Base-by-base conservation (phyloP, 805 yeast species). In the Babjeviella inositovora region DNA sequence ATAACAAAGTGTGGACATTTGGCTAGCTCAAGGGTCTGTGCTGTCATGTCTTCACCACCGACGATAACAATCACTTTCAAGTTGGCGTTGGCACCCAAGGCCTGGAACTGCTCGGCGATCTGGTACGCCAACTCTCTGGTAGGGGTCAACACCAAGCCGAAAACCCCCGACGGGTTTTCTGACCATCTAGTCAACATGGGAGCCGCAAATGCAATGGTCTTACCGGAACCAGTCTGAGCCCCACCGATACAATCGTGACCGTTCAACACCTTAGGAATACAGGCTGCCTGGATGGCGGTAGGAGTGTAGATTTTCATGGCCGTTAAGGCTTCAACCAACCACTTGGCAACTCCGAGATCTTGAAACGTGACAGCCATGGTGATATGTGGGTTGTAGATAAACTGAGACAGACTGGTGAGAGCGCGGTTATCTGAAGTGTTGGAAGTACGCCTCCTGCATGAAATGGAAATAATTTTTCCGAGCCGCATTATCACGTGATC, bases 201-300 rank as follows among this genome's bases (percentile, higher is more conserved):
- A n/a, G 82, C 92, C 1, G 87, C 97, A 60, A 90, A 90, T 1
- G 97, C 95, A 12, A 90, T 71, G 2, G 98, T 90, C 44, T 90
- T 90, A 64, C 98, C 98, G 10, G 93, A 75, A 49, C 98, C 98
- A 0, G 98, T 90, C 45, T 79, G 79, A 15, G 98, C 98, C 20
- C 98, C 98, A 24, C 98, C 99, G 24, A 90, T 87, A 49, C 95
- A 85, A 45, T 85, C 94, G 34, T 72, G 64, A 6, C 93, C 96
- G 19, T 57, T 58, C 18, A 90, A 43, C 27, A 90, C 79, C 27
- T 74, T 66, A 1, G 97, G 97, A 22, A 90, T 87, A 42, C 95
- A 82, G 4, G 82, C 80, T 6, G 54, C 42, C 44, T 90, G 99
- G 52, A 90, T 87, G 11, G 69, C 67, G 0, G 97, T 80, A 2